These are phyloP conservation scores for Auricularia sp. DNA, from an alignment of 768 basidiomycete species.

Conservation along the genomic window DNA sequence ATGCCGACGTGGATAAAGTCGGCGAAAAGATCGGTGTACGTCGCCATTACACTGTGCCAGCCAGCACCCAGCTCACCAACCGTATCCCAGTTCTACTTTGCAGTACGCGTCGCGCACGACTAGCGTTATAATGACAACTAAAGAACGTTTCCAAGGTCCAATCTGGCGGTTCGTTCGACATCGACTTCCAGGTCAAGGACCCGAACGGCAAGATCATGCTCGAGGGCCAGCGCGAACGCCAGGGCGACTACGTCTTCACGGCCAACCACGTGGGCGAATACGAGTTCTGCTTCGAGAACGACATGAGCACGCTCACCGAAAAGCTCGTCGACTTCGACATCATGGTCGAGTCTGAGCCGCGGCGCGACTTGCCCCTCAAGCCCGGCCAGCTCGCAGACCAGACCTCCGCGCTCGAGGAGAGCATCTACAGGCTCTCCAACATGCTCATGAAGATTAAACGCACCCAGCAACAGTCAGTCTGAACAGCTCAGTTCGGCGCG, in stretches of 20 bases:
- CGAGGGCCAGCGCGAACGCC: slow-evolving; percentile 80
- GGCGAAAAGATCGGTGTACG: slow-evolving; percentile 85
- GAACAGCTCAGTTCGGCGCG: background rate
- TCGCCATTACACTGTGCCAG: slow-evolving; percentile 11
- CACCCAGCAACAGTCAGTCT: slow-evolving; percentile 83
- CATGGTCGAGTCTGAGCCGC: slow-evolving; percentile 96
- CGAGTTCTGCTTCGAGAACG: slow-evolving; percentile 96
- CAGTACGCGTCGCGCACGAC: slow-evolving; percentile 42
- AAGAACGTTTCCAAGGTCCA: slow-evolving; percentile 51
- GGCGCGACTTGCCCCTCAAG: slow-evolving; percentile 81
- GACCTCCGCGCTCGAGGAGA: slow-evolving; percentile 89
- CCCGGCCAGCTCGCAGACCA: slow-evolving; percentile 85
- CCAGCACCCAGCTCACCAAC: background rate
- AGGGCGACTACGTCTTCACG: slow-evolving; percentile 95
- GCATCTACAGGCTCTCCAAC: slow-evolving; percentile 81
- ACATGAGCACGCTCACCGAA: slow-evolving; percentile 88
- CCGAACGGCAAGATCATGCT: slow-evolving; percentile 82
- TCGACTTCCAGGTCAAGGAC: slow-evolving; percentile 88
- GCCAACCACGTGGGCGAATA: slow-evolving; percentile 88
- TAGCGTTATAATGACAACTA: too few species aligned
- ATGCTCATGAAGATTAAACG: slow-evolving; percentile 84
- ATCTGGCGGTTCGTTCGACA: slow-evolving; percentile 94
- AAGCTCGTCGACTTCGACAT: slow-evolving; percentile 95
- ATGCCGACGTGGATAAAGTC: slow-evolving; percentile 90
- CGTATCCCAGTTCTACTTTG: slow-evolving; percentile 80